Evolutionary conservation across 2,329 filamentous ascomycete species (phyloP), one percentile per base, ranked within the genome.

Genomic region (Arthroderma uncinatum): DNA sequence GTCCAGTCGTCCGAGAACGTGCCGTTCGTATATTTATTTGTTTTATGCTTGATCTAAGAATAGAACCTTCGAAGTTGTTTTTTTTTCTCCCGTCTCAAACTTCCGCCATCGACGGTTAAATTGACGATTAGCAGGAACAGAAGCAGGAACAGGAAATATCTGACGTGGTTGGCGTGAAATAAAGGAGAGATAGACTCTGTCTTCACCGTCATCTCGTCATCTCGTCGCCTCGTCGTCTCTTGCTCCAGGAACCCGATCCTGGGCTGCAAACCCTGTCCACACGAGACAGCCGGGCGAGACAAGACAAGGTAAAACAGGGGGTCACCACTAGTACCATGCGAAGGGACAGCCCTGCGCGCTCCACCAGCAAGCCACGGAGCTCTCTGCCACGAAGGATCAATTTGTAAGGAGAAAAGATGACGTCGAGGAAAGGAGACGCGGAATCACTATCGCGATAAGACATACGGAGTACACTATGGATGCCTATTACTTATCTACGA

Each of bases 251-350:
- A 28, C 21, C 44, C 44, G 23, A 28, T 21, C 44, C 10, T 48
- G 44, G 3, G 44, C 21, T 9, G 16, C 21, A 48, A 48, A 48
- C 44, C 44, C 21, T 48, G 44, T 28, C 44, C 21, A 48, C 44
- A 48, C 44, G 44, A 48, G 44, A 48, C 42, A 28, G 8, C 16
- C 9, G 19, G 37, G 21, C 44, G 12, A 48, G 44, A 48, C 44
- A 30, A 48, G 44, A 48, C 44, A 48, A 28, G 44, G n/a, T 48
- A 25, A 48, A 48, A 48, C 44, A 48, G 23, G 44, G 44, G 44
- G 44, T 48, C 44, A 8, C 12, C 25, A 16, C 21, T 48, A 34
- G 33, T 34, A 6, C 6, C 33, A 34, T 34, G 33, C 6, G 33
- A 12, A 12, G 33, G 33, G 33, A 34, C 6, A 16, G 21, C 44